Conservation (phyloP, 1,284 basidiomycete genomes). For the Puccinia novopanici region DNA sequence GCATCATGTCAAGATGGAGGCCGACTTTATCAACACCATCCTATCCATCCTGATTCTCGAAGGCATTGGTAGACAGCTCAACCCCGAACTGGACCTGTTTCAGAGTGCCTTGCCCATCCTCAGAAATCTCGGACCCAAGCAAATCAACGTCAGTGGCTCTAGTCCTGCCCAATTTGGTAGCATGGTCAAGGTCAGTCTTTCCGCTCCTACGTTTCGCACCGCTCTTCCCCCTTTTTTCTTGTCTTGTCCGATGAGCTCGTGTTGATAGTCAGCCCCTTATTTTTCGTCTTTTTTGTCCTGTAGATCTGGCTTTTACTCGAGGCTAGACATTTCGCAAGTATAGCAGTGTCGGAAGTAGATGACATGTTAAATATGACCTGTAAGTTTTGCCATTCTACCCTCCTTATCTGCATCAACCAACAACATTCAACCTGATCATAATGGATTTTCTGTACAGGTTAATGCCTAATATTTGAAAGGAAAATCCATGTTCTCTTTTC, state of each 20-base stretch:
- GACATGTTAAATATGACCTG: constrained; percentile 46
- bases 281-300: not conserved
- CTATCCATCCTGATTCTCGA: constrained; percentile 77
- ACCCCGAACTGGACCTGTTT: constrained; percentile 89
- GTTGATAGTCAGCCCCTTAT: not conserved
- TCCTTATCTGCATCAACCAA: not conserved
- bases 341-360: constrained; percentile 32
- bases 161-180: constrained; percentile 72
- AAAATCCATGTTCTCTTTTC: not conserved
- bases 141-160: constrained; percentile 71
- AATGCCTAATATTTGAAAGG: constrained; percentile 7
- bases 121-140: constrained; percentile 80
- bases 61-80: constrained; percentile 90
- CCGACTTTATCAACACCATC: constrained; percentile 74
- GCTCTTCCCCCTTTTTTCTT: not conserved
- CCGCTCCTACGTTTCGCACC: not conserved
- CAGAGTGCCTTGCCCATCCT: constrained; percentile 87
- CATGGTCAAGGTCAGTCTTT: constrained; percentile 72
- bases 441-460: not conserved
- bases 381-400: not conserved
- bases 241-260: not conserved
- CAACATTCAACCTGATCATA: not conserved
- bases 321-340: constrained; percentile 40
- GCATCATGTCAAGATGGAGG: constrained; percentile 98
- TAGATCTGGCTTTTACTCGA: constrained; percentile 44